Base-by-base conservation (phyloP, 2,329 filamentous ascomycete genomes). In the Colletotrichum euphorbiae region DNA sequence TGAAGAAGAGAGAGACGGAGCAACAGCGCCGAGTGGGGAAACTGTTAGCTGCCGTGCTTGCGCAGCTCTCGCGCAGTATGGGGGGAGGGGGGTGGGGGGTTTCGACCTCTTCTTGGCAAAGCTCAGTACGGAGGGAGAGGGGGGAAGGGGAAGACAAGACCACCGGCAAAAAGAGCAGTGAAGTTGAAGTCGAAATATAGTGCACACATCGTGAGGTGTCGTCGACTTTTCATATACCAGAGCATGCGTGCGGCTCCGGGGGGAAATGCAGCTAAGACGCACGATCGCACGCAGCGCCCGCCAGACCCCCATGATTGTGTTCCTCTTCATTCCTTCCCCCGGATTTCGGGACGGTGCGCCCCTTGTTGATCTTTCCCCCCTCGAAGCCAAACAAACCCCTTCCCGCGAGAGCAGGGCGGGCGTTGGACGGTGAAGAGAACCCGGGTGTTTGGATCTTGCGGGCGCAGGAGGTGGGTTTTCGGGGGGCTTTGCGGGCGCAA, bases 381-480 rank as follows among this genome's bases (percentile, higher is more conserved):
- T 58, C 21, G 54, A 3, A 51, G 24, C 52, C 36, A 48, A 24
- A 43, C 33, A 62, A 48, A 58, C 54, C 45, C 52, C 50, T 55
- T 31, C 33, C 58, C 31, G 17, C 9, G 2, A 33, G 21, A 36
- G 42, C 3, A 52, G 17, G n/a, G n/a, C n/a, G n/a, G n/a, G n/a
- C n/a, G n/a, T n/a, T n/a, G n/a, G n/a, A n/a, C n/a, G n/a, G 19
- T 33, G 17, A 21, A 15, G 21, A 24, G 60, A 28, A 48, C 65
- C 65, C 65, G 65, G 60, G 21, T 48, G 65, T 65, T 45, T 68
- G 65, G 65, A 59, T 65, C 60, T 40, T 68, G 65, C 65, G 65
- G 52, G 52, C 65, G 65, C 65, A 68, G 59, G 54, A 54, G 65
- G 65, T 68, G 65, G 65, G 60, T 50, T 66, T 55, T 54, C n/a